phyloP scores from a whole-genome alignment of 768 basidiomycete genomes.

The Phallus indusiatus region DNA sequence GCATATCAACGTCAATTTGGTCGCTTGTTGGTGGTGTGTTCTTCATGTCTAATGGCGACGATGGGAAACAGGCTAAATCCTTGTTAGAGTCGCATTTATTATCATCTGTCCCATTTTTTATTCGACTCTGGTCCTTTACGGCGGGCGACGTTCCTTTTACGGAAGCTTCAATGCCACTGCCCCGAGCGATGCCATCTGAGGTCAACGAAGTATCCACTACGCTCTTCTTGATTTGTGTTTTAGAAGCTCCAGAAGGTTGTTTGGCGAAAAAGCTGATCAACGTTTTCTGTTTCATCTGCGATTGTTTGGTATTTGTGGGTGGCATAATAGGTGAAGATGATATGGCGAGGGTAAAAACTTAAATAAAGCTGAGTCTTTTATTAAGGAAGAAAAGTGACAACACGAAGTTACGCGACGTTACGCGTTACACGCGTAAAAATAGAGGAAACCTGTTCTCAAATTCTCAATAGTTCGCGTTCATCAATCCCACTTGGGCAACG shows the following conservation, averaged over 20 bases:
- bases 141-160: background rate
- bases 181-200: background rate
- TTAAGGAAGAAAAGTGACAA: too few species aligned
- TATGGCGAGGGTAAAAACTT: too few species aligned
- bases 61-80: background rate
- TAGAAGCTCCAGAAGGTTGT: background rate
- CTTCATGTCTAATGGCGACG: constrained; percentile 13
- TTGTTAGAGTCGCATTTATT: background rate
- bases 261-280: constrained; percentile 57
- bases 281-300: constrained; percentile 56
- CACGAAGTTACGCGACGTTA: too few species aligned
- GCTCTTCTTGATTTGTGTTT: background rate
- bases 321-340: too few species aligned
- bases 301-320: constrained; percentile 4
- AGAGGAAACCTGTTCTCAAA: too few species aligned
- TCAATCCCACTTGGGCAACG: too few species aligned
- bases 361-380: too few species aligned
- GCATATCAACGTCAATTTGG: constrained; percentile 67
- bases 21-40: constrained; percentile 75
- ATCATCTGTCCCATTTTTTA: background rate
- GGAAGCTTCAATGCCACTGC: background rate
- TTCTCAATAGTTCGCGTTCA: too few species aligned
- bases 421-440: too few species aligned
- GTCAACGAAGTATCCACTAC: background rate
- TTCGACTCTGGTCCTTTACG: background rate